Base-by-base conservation (phyloP, 352 stramenopile species). In the Globisporangium solare region DNA sequence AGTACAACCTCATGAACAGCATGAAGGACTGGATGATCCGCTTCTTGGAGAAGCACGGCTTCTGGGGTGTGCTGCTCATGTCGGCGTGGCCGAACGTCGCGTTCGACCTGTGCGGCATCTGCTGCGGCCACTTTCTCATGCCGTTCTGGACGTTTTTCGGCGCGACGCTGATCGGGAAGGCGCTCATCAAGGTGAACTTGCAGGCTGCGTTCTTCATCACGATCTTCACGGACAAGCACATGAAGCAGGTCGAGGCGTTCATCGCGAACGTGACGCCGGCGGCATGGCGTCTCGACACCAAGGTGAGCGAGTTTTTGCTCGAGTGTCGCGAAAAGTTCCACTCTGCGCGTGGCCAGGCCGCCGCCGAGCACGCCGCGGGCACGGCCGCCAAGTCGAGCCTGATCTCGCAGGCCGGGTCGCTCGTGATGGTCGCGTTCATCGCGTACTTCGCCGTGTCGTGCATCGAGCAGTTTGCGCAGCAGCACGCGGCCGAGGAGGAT, bases 111-210 rank as follows among this genome's bases (percentile, higher is more conserved):
- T 97, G 89, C 63, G 93, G 93, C 48, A 97, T 98, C 59, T 97
- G 88, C 71, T 98, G 93, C 60, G 93, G 93, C 51, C 89, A 97
- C 67, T 96, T 97, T 58, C 73, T 96, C 54, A 96, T 98, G 83
- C 87, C 91, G 22, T 98, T 98, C 64, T 97, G 85, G 87, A 97
- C 91, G 10, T 98, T 98, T 66, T 98, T 98, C 63, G 82, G 85
- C 21, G 93, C 92, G 18, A 98, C 92, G 51, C 75, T 98, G 31
- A 94, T 98, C 31, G 93, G 93, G 61, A 98, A 97, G 73, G 86
- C 88, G 49, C 76, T 95, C 47, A 94, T 97, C 73, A 97, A 97
- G 67, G 89, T 95, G 42, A 95, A 93, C 61, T 68, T 95, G 59
- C 89, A 97, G 68, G 77, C 85, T 27, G 86, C 85, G 50, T 94